These are phyloP conservation scores for Fraxinus latifolia DNA, from an alignment of 305 asterid species.

Conservation along the genomic window DNA sequence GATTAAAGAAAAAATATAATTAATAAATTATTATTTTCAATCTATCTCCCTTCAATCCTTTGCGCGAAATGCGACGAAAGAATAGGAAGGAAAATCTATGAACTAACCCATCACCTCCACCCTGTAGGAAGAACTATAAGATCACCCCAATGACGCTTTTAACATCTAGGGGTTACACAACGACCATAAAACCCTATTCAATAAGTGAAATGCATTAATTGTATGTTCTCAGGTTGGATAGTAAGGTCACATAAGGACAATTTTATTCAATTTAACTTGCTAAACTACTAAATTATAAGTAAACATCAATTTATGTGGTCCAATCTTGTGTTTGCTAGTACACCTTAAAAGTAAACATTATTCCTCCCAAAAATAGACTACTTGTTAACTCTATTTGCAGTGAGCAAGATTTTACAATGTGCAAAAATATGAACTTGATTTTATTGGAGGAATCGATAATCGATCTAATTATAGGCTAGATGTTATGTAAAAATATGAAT, in stretches of 20 bases:
- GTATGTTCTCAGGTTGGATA: no score
- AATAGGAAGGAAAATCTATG: background rate
- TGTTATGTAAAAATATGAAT: background rate
- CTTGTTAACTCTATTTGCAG: background rate
- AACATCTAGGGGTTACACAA: no score
- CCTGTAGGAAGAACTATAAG: no score
- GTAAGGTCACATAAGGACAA: no score
- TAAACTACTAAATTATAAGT: background rate
- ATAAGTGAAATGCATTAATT: no score
- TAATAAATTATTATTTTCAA: background rate
- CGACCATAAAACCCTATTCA: no score
- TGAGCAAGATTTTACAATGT: background rate
- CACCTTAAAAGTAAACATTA: background rate
- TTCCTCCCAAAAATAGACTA: background rate
- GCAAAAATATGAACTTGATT: background rate
- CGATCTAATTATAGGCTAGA: background rate
- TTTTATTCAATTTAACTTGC: background rate
- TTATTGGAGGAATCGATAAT: background rate
- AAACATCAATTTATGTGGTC: background rate
- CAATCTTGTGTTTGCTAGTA: background rate
- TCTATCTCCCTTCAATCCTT: background rate
- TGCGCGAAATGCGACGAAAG: background rate
- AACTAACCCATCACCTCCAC: background rate
- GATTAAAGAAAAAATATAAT: background rate
- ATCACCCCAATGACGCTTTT: no score